Percentiles rank a stretch among this genome's conserved stretches.
Evolutionary conservation across 257 asterid species (phyloP).

Genomic region (Perilla frutescens): DNA sequence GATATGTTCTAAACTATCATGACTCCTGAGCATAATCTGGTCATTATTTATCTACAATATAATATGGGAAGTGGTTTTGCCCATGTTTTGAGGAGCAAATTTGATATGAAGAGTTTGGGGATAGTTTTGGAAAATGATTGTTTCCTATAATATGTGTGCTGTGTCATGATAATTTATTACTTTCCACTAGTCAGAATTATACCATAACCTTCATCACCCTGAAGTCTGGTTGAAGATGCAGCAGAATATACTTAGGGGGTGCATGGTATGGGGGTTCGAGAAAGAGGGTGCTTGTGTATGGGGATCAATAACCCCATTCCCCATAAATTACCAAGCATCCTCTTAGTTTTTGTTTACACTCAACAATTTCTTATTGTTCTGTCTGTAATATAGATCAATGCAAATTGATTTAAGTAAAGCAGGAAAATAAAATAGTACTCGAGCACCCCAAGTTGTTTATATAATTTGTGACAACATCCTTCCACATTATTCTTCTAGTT

Average conservation of each 20-base stretch:
- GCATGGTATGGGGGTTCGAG: too few species aligned
- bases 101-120: not conserved
- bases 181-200: not conserved
- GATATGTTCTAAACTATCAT: not conserved
- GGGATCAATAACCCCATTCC: too few species aligned
- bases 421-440: not conserved
- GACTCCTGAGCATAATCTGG: not conserved
- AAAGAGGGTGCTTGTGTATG: too few species aligned
- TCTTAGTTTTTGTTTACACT: too few species aligned
- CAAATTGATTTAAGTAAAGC: not conserved
- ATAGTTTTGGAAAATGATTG: not conserved
- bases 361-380: too few species aligned
- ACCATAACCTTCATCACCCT: not conserved
- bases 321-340: too few species aligned
- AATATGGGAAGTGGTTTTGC: not conserved
- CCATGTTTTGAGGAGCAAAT: not conserved
- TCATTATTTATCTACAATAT: not conserved
- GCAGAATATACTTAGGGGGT: not conserved
- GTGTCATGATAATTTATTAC: not conserved
- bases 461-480: conserved; percentile 3
- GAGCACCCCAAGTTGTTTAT: not conserved
- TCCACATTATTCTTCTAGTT: conserved; percentile 6
- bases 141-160: too few species aligned
- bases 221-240: not conserved
- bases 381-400: not conserved